A percentile compares a stretch with the other conserved stretches of the same genome.
phyloP scores from a whole-genome alignment of 345 rosid genomes.

The Salix caprea region DNA sequence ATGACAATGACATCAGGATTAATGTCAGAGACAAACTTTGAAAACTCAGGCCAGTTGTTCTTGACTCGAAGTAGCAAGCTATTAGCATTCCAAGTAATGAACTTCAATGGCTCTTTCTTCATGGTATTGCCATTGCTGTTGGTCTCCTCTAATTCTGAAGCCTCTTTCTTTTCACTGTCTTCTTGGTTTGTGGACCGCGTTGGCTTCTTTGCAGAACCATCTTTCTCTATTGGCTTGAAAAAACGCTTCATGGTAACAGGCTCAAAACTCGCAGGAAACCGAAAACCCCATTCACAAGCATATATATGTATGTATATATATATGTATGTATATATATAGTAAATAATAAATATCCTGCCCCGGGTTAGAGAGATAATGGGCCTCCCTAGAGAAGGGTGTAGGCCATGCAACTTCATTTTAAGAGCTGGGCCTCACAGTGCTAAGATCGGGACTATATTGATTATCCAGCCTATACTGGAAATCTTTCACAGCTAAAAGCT shows the following conservation, averaged over 20 bases:
- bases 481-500: too few species aligned
- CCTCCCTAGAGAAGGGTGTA: too few species aligned
- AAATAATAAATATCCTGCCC: too few species aligned
- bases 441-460: too few species aligned
- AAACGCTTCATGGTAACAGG: slow-evolving; percentile 71
- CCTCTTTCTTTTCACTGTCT: slow-evolving; percentile 11
- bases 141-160: slow-evolving; percentile 21
- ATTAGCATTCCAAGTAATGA: slow-evolving; percentile 90
- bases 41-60: slow-evolving; percentile 78
- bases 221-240: slow-evolving; percentile 87
- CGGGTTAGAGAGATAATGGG: too few species aligned
- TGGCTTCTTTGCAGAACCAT: slow-evolving; percentile 71
- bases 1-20: slow-evolving; percentile 88
- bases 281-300: too few species aligned
- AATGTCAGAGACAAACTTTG: slow-evolving; percentile 52
- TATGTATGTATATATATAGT: too few species aligned
- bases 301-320: too few species aligned
- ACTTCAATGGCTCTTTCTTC: slow-evolving; percentile 65
- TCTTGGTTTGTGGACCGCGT: slow-evolving; percentile 34
- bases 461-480: too few species aligned
- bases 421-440: too few species aligned
- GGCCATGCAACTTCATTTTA: too few species aligned
- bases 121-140: not conserved
- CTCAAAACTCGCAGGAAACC: not conserved
- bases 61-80: slow-evolving; percentile 92